These are phyloP conservation scores for Arthrobotrys entomopaga DNA, from an alignment of 2,329 filamentous ascomycete species.

Conservation along the genomic window DNA sequence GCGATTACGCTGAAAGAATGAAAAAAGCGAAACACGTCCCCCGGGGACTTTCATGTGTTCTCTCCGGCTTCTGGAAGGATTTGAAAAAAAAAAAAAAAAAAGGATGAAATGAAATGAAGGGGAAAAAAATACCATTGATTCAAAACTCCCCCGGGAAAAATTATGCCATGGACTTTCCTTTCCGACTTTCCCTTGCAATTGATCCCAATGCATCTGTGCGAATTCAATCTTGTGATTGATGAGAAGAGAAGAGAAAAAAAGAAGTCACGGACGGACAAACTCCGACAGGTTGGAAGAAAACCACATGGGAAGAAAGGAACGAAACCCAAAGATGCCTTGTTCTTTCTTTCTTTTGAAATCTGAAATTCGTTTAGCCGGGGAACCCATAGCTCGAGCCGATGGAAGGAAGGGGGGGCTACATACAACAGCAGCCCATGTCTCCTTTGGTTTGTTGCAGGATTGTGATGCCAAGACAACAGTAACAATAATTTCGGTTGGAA, in stretches of 20 bases:
- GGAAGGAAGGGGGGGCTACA: not conserved
- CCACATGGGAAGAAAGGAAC: conserved; percentile 32
- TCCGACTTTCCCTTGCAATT: conserved; percentile 40
- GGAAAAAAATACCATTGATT: not conserved
- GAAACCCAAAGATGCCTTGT: no score
- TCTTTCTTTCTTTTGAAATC: not conserved
- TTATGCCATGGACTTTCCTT: conserved; percentile 44
- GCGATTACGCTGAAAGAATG: no score
- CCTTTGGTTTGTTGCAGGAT: conserved; percentile 7
- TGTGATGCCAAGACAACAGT: conserved; percentile 45
- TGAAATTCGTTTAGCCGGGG: conserved; percentile 52
- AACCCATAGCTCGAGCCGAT: conserved; percentile 47
- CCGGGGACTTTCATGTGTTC: conserved; percentile 48
- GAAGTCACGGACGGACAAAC: conserved; percentile 53
- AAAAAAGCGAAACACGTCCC: conserved; percentile 10
- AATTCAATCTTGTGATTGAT: conserved; percentile 35
- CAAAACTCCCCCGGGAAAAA: conserved; percentile 54
- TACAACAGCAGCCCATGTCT: not conserved
- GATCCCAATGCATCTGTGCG: conserved; percentile 15
- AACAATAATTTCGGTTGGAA: conserved; percentile 51
- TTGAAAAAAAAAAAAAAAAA: no score
- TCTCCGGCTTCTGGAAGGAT: conserved; percentile 20
- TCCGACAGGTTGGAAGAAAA: conserved; percentile 45
- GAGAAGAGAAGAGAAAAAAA: conserved; percentile 8
- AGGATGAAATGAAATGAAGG: no score